Evolutionary conservation across 164 flowering plant species (phyloP), one percentile per base, ranked within the genome.

Genomic region (Liriodendron chinense): DNA sequence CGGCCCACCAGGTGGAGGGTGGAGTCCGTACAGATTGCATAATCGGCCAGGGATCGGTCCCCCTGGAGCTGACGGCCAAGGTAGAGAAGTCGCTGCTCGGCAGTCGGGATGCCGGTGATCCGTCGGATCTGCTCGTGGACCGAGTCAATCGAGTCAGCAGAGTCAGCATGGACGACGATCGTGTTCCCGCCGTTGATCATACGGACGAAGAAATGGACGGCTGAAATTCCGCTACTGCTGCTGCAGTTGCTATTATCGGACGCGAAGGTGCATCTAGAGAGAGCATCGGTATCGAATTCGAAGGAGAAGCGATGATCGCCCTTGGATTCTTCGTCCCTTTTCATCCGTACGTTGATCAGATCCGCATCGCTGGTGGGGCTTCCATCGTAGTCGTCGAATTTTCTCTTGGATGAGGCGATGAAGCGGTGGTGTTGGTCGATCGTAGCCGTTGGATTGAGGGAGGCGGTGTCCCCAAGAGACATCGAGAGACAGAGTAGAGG

Each of bases 71-170:
- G 97, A 76, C 78, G 91, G 3, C 97, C 95, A 7, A 82, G 21
- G 74, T 93, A 94, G 50, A 94, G 83, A 21, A 94, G 72, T 49
- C 97, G 66, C 75, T 93, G 98, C 77, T 94, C 97, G 26, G 61
- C 76, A 2, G 84, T 76, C 63, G 95, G 96, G 21, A 94, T 87
- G 3, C 94, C 87, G 0, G 93, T 89, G 63, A 81, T 75, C 65
- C 13, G 49, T 2, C 80, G 79, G 57, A 94, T 87, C 65, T 82
- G 81, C 74, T 88, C 87, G 57, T 90, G 97, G n/a, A 94, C 74
- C 9, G 91, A 83, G 49, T 75, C 73, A n/a, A 94, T 86, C 0
- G 90, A 80, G 74, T 94, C 98, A 20, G 74, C 72, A 0, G 79
- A 63, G 68, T 87, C 77, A 7, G 92, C 97, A 5, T 86, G 91